Conservation (phyloP, 2,329 filamentous ascomycete genomes). For the Aspergillus amoenus region DNA sequence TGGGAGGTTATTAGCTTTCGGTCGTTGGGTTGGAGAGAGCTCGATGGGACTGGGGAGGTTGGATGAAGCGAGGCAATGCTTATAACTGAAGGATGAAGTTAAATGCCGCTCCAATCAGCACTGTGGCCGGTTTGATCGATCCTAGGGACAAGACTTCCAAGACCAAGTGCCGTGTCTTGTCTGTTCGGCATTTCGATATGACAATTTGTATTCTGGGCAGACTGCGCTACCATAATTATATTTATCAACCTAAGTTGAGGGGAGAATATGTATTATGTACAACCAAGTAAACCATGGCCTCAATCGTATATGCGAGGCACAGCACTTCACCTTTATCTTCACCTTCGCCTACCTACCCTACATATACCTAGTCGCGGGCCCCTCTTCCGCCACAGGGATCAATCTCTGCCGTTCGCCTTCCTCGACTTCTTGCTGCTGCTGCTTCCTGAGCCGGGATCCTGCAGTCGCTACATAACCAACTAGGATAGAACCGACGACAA, state of each 20-base stretch:
- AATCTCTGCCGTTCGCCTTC: conserved; percentile 8
- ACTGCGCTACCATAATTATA: not conserved
- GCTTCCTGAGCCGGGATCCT: conserved; percentile 15
- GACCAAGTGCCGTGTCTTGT: not conserved
- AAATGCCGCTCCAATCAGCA: conserved; percentile 1
- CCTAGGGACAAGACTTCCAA: conserved; percentile 3
- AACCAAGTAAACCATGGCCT: not conserved
- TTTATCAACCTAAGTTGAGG: not conserved
- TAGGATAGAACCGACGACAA: conserved; percentile 64
- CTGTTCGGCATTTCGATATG: not conserved
- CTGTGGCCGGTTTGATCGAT: not conserved
- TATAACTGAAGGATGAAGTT: not conserved
- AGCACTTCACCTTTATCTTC: not conserved
- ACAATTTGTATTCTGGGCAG: not conserved
- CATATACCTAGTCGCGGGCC: not conserved
- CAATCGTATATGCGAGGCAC: not conserved
- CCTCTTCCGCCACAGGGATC: conserved; percentile 6
- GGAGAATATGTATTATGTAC: not conserved
- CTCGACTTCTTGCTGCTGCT: conserved; percentile 28
- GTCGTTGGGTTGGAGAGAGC: not conserved
- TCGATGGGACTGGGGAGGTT: not conserved
- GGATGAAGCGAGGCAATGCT: not conserved
- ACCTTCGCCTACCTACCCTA: not conserved
- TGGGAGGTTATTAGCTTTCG: not conserved
- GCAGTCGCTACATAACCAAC: conserved; percentile 61